phyloP scores from a whole-genome alignment of 192 early-diverging fungal species.

The Gigaspora rosea region DNA sequence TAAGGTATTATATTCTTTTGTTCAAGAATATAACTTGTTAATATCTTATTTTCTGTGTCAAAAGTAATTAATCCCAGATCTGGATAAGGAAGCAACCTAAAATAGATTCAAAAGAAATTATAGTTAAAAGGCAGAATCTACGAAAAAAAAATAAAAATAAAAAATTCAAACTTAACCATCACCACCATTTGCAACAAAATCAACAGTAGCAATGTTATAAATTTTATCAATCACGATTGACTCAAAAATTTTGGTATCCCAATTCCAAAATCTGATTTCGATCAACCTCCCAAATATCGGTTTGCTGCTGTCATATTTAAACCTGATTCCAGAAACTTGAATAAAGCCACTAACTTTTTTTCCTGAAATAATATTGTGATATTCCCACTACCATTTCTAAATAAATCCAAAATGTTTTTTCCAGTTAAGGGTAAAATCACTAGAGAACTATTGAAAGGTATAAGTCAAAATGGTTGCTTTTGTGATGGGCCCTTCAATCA shows the following conservation, averaged over 20 bases:
- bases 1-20: conserved; percentile 34
- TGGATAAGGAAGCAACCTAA: conserved; percentile 1
- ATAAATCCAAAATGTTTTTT: conserved; percentile 47
- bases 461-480: conserved; percentile 54
- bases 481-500: conserved; percentile 58
- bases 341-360: conserved; percentile 52
- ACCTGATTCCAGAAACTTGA: conserved; percentile 64
- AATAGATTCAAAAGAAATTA: neutral
- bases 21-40: conserved; percentile 47
- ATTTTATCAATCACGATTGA: conserved; percentile 40
- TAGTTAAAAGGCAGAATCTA: neutral
- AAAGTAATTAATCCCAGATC: conserved; percentile 27
- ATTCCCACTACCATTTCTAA: conserved; percentile 49
- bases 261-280: conserved; percentile 29
- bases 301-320: conserved; percentile 39
- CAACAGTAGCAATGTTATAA: conserved; percentile 55
- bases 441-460: conserved; percentile 70
- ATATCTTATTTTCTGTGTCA: conserved; percentile 26
- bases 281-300: conserved; percentile 9
- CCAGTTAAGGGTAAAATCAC: conserved; percentile 54
- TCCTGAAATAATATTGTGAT: conserved; percentile 31
- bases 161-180: conserved; percentile 35
- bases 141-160: neutral
- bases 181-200: conserved; percentile 66
- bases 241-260: conserved; percentile 39